Evolutionary conservation across 2,329 filamentous ascomycete genomes (phyloP).

Genomic region (Colletotrichum chlorophyti): DNA sequence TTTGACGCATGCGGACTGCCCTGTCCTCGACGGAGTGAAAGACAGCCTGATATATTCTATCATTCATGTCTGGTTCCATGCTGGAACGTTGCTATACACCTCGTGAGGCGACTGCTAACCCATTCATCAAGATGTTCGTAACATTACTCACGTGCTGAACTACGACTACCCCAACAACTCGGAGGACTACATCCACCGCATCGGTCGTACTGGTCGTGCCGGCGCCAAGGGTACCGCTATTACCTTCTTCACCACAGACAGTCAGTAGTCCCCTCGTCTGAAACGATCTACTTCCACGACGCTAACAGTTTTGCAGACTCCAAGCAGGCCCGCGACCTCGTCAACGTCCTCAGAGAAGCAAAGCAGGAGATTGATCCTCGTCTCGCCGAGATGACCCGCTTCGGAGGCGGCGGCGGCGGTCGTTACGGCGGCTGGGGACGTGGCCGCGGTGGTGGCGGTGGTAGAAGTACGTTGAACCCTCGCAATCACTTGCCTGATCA

Average conservation of each 20-base stretch:
- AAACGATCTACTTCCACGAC: not conserved
- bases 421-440: slow-evolving; percentile 76
- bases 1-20: slow-evolving; percentile 68
- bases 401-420: slow-evolving; percentile 82
- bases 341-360: slow-evolving; percentile 90
- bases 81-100: slow-evolving; percentile 69
- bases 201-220: slow-evolving; percentile 94
- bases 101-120: slow-evolving; percentile 76
- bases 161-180: slow-evolving; percentile 99
- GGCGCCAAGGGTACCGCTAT: slow-evolving; percentile 96
- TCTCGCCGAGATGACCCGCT: slow-evolving; percentile 94
- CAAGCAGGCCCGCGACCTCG: slow-evolving; percentile 96
- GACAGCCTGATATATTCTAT: slow-evolving; percentile 59
- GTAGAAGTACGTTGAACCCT: slow-evolving; percentile 55
- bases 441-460: slow-evolving; percentile 59
- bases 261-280: slow-evolving; percentile 64
- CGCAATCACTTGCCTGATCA: slow-evolving; percentile 35
- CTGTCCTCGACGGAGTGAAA: slow-evolving; percentile 62
- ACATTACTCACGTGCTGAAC: slow-evolving; percentile 99
- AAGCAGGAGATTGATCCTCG: slow-evolving; percentile 98
- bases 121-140: slow-evolving; percentile 91
- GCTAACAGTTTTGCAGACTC: slow-evolving; percentile 67
- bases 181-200: slow-evolving; percentile 98
- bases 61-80: slow-evolving; percentile 53
- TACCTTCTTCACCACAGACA: slow-evolving; percentile 98